Conservation (phyloP, 225 moss, liverwort and hornwort species). For the Takakia lepidozioides region DNA sequence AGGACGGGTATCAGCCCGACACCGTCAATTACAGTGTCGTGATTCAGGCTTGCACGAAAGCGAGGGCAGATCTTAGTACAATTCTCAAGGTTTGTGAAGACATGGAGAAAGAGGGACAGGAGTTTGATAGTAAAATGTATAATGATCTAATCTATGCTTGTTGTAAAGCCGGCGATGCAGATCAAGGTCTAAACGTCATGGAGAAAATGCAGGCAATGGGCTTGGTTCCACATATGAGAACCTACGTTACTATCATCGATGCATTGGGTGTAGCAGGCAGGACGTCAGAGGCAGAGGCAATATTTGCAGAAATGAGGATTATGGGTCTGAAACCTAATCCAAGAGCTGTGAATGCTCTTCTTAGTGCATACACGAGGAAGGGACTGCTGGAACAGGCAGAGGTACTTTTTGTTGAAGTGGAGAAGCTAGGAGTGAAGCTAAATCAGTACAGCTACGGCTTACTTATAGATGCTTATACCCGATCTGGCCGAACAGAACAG, state of each 20-base stretch:
- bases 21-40: slow-evolving; percentile 66
- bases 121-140: slow-evolving; percentile 73
- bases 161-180: slow-evolving; percentile 55
- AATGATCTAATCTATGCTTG: slow-evolving; percentile 71
- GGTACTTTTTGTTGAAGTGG: slow-evolving; percentile 37
- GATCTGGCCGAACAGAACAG: slow-evolving; percentile 65
- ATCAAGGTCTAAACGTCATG: slow-evolving; percentile 55
- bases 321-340: slow-evolving; percentile 35
- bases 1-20: slow-evolving; percentile 63
- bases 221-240: slow-evolving; percentile 31
- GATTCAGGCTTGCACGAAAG: slow-evolving; percentile 73
- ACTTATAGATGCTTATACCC: slow-evolving; percentile 81
- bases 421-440: slow-evolving; percentile 38
- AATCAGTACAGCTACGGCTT: slow-evolving; percentile 75
- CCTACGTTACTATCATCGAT: slow-evolving; percentile 48
- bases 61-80: slow-evolving; percentile 24
- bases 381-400: slow-evolving; percentile 54
- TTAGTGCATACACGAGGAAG: slow-evolving; percentile 52
- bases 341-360: slow-evolving; percentile 67
- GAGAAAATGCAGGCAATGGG: slow-evolving; percentile 56
- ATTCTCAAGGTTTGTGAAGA: slow-evolving; percentile 43
- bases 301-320: slow-evolving; percentile 81
- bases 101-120: slow-evolving; percentile 55
- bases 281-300: slow-evolving; percentile 59
- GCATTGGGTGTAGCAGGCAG: slow-evolving; percentile 51